A percentile compares a stretch with the other conserved stretches of the same genome.
These are phyloP conservation scores for Jackrogersella multiformis DNA, from an alignment of 495 filamentous ascomycete genomes.

Conservation along the genomic window DNA sequence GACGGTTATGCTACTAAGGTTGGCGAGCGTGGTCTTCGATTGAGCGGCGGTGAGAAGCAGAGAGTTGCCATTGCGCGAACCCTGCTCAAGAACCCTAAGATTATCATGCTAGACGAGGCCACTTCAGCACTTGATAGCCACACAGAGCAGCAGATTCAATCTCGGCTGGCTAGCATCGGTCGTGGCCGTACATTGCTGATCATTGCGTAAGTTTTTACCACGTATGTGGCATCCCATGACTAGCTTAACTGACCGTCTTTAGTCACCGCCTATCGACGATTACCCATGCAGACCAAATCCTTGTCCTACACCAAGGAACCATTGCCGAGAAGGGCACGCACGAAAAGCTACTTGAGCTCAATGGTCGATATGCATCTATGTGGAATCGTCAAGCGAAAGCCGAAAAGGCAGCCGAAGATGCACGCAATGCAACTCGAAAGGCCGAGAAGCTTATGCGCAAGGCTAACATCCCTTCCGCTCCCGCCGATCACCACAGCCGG, in stretches of 20 bases:
- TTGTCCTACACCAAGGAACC: slow-evolving; percentile 86
- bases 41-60: slow-evolving; percentile 97
- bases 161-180: slow-evolving; percentile 79
- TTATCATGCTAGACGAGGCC: slow-evolving; percentile 96
- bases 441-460: slow-evolving; percentile 63
- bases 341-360: slow-evolving; percentile 77
- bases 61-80: slow-evolving; percentile 96
- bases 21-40: slow-evolving; percentile 89
- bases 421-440: slow-evolving; percentile 63
- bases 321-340: slow-evolving; percentile 90
- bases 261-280: slow-evolving; percentile 93
- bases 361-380: slow-evolving; percentile 88
- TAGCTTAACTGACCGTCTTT: slow-evolving; percentile 9
- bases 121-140: slow-evolving; percentile 95
- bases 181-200: slow-evolving; percentile 81
- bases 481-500: slow-evolving; percentile 39
- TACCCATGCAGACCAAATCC: slow-evolving; percentile 91
- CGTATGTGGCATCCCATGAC: not conserved
- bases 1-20: slow-evolving; percentile 93
- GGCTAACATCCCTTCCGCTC: slow-evolving; percentile 50
- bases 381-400: slow-evolving; percentile 95
- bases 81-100: slow-evolving; percentile 92
- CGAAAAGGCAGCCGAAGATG: slow-evolving; percentile 82
- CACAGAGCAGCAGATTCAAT: slow-evolving; percentile 95
- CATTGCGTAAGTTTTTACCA: slow-evolving; percentile 60